phyloP scores from a whole-genome alignment of 2,329 filamentous ascomycete species.

The Dactylellina drechsleri region DNA sequence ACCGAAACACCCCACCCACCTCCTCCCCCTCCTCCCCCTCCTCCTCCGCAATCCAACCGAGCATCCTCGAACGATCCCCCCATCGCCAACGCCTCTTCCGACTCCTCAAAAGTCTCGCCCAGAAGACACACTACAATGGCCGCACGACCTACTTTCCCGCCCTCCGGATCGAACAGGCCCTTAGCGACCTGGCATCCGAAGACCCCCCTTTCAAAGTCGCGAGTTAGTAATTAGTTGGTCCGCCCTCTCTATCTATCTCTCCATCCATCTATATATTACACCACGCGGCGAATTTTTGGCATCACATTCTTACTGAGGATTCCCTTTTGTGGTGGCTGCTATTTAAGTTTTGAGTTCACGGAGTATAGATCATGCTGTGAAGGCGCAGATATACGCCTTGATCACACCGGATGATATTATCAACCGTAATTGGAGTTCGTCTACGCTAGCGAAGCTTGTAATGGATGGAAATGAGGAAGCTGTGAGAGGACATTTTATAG shows the following conservation, averaged over 20 bases:
- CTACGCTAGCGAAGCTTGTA: not conserved
- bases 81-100: constrained; percentile 19
- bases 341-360: constrained; percentile 23
- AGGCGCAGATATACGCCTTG: constrained; percentile 11
- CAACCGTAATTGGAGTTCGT: not conserved
- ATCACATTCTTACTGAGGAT: too few relatives aligned
- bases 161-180: constrained; percentile 12
- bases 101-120: constrained; percentile 7
- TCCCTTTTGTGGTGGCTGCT: constrained; percentile 1
- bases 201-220: constrained; percentile 34
- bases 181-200: constrained; percentile 28
- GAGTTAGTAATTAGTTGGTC: constrained; percentile 30
- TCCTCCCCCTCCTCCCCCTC: too few relatives aligned
- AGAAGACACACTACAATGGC: constrained; percentile 13
- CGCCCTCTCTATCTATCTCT: too few relatives aligned
- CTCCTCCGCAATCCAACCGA: constrained; percentile 21
- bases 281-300: too few relatives aligned
- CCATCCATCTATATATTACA: too few relatives aligned
- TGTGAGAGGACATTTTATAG: constrained; percentile 11
- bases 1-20: too few relatives aligned
- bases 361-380: constrained; percentile 17
- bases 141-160: constrained; percentile 8
- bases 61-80: constrained; percentile 37
- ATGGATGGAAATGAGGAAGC: not conserved
- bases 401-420: constrained; percentile 12